Evolutionary conservation across 23 red algal species (phyloP).

Genomic region (Gracilaria gracilis): DNA sequence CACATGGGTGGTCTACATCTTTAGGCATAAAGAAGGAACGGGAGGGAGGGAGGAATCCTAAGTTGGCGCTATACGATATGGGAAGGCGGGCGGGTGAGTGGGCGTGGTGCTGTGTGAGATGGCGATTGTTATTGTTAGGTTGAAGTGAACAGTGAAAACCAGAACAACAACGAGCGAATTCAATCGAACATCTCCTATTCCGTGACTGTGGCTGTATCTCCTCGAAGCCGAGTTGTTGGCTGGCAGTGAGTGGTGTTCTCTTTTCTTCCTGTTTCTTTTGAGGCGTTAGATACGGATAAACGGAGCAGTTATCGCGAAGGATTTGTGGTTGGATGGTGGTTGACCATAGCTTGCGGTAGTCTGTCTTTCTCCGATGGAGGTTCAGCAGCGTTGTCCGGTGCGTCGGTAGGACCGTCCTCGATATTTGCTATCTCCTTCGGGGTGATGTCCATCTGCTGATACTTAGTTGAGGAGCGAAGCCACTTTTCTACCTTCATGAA

Average conservation of each 20-base stretch:
- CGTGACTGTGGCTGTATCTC: conserved; percentile 10
- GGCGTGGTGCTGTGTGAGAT: background rate
- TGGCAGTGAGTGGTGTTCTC: conserved; percentile 24
- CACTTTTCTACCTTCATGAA: conserved; percentile 81
- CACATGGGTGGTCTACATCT: conserved; percentile 28
- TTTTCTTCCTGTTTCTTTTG: background rate
- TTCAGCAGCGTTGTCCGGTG: conserved; percentile 27
- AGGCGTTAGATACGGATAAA: conserved; percentile 33
- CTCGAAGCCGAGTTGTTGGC: background rate
- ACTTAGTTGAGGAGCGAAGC: conserved; percentile 43
- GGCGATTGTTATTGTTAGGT: conserved; percentile 36
- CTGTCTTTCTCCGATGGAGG: conserved; percentile 73
- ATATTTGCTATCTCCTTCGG: conserved; percentile 57
- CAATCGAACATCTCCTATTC: conserved; percentile 24
- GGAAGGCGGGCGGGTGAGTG: background rate
- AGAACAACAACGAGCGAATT: conserved; percentile 10
- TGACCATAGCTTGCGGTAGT: conserved; percentile 44
- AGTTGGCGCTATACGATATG: background rate
- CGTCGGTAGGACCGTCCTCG: conserved; percentile 32
- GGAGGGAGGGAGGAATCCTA: background rate
- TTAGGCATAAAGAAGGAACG: conserved; percentile 1
- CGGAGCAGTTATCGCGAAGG: conserved; percentile 28
- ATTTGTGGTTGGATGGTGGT: conserved; percentile 25
- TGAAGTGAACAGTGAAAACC: background rate
- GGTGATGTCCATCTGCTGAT: conserved; percentile 61